Base-by-base conservation (phyloP, 176 grass and related monocot species). In the Carex scoparia region DNA sequence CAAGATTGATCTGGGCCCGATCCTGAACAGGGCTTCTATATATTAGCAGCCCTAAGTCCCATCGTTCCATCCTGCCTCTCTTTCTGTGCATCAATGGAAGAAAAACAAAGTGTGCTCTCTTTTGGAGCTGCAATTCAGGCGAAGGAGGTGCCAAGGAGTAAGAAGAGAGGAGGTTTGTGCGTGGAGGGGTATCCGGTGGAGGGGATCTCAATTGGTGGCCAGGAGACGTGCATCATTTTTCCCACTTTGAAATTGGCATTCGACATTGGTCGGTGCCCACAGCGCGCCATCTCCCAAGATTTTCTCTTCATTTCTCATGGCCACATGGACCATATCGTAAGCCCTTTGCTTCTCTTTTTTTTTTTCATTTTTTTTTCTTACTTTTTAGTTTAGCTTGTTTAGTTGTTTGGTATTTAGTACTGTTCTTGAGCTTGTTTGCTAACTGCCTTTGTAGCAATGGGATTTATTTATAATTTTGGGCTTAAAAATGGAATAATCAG, bases 281-380 rank as follows among this genome's bases (percentile, higher is more conserved):
- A 98, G 83, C 88, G 93, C 55, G 89, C 95, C 63, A 85, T 94
- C 73, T 78, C 91, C 15, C 95, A 98, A 87, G 95, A 98, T 15
- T 98, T 98, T 82, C 89, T 98, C 19, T 94, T 98, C 89, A 86
- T 98, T 88, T 94, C 91, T 72, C 95, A 98, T 84, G 95, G 91
- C 40, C 95, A 98, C 87, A 90, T 98, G 58, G 95, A 98, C 82
- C 95, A 98, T 69, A 93, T 95, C 37, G 89, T 91, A 86, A 78
- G 23, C 2, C 30, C 28, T 18, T 7, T 65, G 49, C 3, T 55
- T 77, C 61, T 28, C 61, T 3, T 33, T 56, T 15, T 15, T 31
- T 77, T 84, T 31, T 68, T 23, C 23, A 23, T 23, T 80, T 7
- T n/a, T n/a, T 31, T 78, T 6, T 15, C 8, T 30, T 76, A 79